These are phyloP conservation scores for Candida oleophila DNA, from an alignment of 805 yeast genomes.

Conservation along the genomic window DNA sequence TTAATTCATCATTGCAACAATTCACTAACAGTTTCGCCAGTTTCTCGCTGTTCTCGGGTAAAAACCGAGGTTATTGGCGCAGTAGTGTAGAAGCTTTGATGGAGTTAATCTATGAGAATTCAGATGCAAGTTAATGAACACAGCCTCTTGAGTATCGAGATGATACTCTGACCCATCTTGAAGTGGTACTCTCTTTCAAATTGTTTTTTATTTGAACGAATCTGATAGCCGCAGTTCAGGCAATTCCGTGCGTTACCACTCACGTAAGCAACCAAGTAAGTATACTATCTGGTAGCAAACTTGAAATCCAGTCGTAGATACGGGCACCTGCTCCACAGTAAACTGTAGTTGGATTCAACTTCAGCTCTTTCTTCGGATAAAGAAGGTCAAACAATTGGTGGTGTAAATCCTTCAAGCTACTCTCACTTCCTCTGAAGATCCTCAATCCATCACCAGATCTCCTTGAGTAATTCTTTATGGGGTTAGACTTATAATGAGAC, in stretches of 20 bases:
- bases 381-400: conserved; percentile 41
- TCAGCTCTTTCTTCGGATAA: conserved; percentile 15
- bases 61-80: no score
- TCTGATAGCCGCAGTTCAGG: no score
- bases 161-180: no score
- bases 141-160: no score
- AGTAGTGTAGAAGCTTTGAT: no score
- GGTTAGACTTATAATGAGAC: conserved; percentile 28
- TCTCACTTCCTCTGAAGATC: conserved; percentile 23
- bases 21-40: no score
- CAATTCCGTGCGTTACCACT: not conserved
- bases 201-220: no score
- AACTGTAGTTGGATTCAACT: conserved; percentile 26
- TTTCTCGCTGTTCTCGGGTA: no score
- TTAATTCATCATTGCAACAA: no score
- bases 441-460: not conserved
- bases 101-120: not conserved
- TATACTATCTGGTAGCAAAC: conserved; percentile 30
- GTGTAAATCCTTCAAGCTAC: conserved; percentile 35
- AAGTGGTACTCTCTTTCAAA: no score
- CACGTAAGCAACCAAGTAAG: conserved; percentile 22
- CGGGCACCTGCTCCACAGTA: conserved; percentile 46
- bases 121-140: not conserved
- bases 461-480: conserved; percentile 17
- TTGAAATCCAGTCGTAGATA: conserved; percentile 32